Evolutionary conservation across 2,329 filamentous ascomycete species (phyloP), one percentile per base, ranked within the genome.

Genomic region (Hymenotorrendiella dingleyae): DNA sequence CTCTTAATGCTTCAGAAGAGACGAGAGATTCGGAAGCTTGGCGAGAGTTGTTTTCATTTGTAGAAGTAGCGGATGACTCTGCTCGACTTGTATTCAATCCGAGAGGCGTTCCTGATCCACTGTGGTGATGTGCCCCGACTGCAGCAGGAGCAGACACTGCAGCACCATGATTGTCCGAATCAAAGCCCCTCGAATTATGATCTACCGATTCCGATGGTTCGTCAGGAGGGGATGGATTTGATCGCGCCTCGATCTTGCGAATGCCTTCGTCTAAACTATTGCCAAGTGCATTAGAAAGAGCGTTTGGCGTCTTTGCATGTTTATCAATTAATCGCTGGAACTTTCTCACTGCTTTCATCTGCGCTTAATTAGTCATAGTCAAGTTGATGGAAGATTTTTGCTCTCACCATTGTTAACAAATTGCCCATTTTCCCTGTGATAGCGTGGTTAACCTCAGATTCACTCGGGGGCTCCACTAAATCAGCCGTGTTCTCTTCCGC

Each of bases 351-450:
- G 90, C 93, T 76, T 87, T 93, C 72, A 97, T 85, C 82, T 88
- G 50, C 9, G 23, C 27, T 8, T 33, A 21, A 16, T 56, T 27
- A 54, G 48, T 36, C 29, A 7, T n/a, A 14, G 29, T 4, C 20
- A 16, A 20, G 20, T n/a, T 9, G 10, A 30, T 29, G 20, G 12
- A 23, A 32, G 22, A 30, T 23, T 20, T 19, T n/a, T n/a, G n/a
- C 17, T 62, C 68, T 57, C 72, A 88, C 84, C 52, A 97, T 86
- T 40, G 82, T 86, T 44, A 97, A 71, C 2, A 97, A 72, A 59
- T 93, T 84, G 46, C 82, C 82, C 76, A 97, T 89, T 58, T 89
- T 94, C 19, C 78, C 79, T 3, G 93, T 97, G 51, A 97, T 94
- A 11, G 93, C 93, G 50, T 84, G 80, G 56, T 88, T 88, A 59